Base-by-base conservation (phyloP, 2,329 filamentous ascomycete genomes). In the Magnaporthiopsis rhizophila region DNA sequence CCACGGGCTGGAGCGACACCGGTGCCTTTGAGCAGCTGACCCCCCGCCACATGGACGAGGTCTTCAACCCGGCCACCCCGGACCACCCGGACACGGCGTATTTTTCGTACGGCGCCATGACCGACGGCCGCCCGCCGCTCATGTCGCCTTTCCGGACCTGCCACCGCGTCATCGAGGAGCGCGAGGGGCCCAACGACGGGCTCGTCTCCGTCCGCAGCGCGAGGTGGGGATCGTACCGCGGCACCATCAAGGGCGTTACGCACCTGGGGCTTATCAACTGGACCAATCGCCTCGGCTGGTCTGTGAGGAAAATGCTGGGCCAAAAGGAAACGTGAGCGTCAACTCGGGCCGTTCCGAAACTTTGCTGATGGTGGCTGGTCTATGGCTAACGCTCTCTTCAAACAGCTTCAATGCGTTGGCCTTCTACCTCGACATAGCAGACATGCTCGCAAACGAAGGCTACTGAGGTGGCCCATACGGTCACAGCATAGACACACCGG, bases 371-470 rank as follows among this genome's bases (percentile, higher is more conserved):
- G 26, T 36, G 34, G 58, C 30, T 2, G 18, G 45, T 15, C 34
- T 5, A 26, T 6, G n/a, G 26, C n/a, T 58, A 15, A 58, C 28
- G 3, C 59, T 7, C 15, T 53, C 15, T 24, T 12, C 36, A 15
- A 1, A 1, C 63, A 86, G 82, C 21, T 89, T 89, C 69, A 89
- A 89, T 70, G 86, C 86, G 2, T 81, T 89, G 65, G 86, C 86
- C 0, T 88, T 89, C 69, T 89, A 89, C 69, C 78, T 89, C 2
- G 85, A 82, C 65, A 85, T 89, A 69, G 82, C 82, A 13, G 84
- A 90, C 70, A 91, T 90, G 88, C 76, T 91, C 62, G 86, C 89
- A 2, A 88, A 87, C 69, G 87, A 91, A 71, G 86, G 84, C 13
- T 59, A 59, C 32, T 63, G 13, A 62, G 21, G 13, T 6, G 3